phyloP scores from a whole-genome alignment of 139 green algal species.

The Tetradesmus obliquus region DNA sequence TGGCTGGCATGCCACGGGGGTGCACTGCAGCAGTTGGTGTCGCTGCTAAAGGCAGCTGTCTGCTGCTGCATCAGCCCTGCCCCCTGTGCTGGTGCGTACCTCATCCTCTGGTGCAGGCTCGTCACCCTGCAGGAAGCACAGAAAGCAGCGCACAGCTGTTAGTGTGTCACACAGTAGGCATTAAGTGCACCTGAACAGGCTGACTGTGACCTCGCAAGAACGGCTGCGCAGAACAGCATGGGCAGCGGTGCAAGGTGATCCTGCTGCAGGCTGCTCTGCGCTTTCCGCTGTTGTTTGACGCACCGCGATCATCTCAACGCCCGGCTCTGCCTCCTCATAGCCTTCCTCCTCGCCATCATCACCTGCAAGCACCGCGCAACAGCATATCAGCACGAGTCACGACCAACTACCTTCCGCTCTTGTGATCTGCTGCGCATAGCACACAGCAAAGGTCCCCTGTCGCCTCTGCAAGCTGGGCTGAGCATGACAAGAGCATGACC shows the following conservation, averaged over 20 bases:
- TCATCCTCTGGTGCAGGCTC: conserved; percentile 39
- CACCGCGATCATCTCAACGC: conserved; percentile 39
- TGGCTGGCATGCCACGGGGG: background rate
- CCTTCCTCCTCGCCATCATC: conserved; percentile 33
- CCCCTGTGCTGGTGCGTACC: background rate
- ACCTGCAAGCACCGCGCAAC: background rate
- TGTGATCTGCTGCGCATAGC: background rate
- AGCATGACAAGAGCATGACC: too few species aligned
- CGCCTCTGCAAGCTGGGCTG: too few species aligned
- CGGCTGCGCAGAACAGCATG: too few species aligned
- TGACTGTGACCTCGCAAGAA: background rate
- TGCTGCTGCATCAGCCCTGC: background rate
- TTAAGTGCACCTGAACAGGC: background rate
- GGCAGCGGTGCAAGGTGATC: background rate
- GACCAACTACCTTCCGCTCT: background rate
- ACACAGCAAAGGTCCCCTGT: background rate
- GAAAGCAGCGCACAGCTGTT: background rate
- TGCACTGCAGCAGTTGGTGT: background rate
- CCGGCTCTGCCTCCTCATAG: conserved; percentile 36
- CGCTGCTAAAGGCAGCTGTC: background rate
- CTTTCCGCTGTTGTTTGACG: background rate
- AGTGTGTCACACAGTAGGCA: background rate
- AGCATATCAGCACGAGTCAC: background rate
- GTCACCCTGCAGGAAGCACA: conserved; percentile 18
- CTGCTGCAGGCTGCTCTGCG: background rate